Evolutionary conservation across 805 yeast species (phyloP).

Genomic region (Wickerhamiella vanderwaltii): DNA sequence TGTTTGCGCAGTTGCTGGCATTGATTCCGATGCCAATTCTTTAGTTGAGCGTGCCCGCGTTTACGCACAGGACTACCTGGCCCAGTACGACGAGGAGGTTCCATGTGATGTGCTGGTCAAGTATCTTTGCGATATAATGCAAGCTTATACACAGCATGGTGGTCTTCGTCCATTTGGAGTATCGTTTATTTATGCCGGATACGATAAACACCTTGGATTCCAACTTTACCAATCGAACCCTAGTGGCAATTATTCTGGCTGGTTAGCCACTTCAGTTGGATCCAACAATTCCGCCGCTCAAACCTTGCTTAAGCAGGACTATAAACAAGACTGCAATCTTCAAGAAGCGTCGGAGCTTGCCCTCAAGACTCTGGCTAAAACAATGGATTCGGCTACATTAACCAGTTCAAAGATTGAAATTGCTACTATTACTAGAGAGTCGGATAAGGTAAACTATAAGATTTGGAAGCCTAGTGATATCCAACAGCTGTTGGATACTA

Average conservation of each 20-base stretch:
- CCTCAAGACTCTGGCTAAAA: conserved; percentile 80
- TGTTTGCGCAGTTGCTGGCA: conserved; percentile 93
- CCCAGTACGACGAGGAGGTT: conserved; percentile 79
- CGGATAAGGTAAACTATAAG: conserved; percentile 47
- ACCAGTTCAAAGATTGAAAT: conserved; percentile 86
- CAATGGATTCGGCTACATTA: conserved; percentile 79
- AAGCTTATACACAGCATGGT: conserved; percentile 97
- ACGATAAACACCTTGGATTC: conserved; percentile 78
- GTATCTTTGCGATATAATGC: conserved; percentile 83
- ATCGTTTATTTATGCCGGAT: conserved; percentile 90
- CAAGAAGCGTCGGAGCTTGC: conserved; percentile 76
- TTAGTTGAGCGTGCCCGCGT: conserved; percentile 79
- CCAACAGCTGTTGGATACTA: conserved; percentile 54
- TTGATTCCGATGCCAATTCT: conserved; percentile 93
- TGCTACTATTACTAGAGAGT: conserved; percentile 54
- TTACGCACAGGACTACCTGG: conserved; percentile 70
- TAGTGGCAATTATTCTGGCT: conserved; percentile 93
- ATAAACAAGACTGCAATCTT: conserved; percentile 60
- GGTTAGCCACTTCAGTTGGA: conserved; percentile 97
- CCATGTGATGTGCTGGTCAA: conserved; percentile 89
- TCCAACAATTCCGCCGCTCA: conserved; percentile 95
- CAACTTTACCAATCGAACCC: conserved; percentile 94
- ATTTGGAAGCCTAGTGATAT: conserved; percentile 75
- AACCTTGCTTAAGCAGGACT: conserved; percentile 88
- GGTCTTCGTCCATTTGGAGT: conserved; percentile 98